Evolutionary conservation across 371 early-diverging fungal genomes (phyloP), one percentile per base, ranked within the genome.

Genomic region (Circinella umbellata): DNA sequence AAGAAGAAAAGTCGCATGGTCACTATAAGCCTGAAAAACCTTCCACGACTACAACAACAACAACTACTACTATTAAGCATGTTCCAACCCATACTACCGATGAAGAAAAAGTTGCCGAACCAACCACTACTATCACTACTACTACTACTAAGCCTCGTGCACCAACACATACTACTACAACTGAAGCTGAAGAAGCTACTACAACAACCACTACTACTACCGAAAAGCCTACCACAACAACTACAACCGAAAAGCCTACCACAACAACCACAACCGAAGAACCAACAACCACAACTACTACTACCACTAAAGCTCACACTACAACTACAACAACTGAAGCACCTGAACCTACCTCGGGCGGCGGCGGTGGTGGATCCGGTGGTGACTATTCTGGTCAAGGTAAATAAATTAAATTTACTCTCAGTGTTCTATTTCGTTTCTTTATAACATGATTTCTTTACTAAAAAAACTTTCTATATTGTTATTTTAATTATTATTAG

Each of bases 51-150:
- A 51, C 66, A 14, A 67, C 61, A n/a, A 63, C 51, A 80, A 85
- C 62, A 37, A 37, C 68, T 71, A 64, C 38, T 72, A 76, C 62
- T 37, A 70, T 8, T 80, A 82, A 13, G 78, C 80, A 27, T 27
- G 27, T 27, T 27, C 27, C 27, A 27, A 27, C 27, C 27, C 27
- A 27, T 27, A 27, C 27, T 27, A 27, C 27, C 2, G 27, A 27
- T 27, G 27, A 27, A 27, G 27, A 27, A 27, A 27, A 27, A 27
- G 27, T 27, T 1, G 27, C 46, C 84, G 85, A 80, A 18, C 63
- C 72, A 57, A 72, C 77, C 54, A 76, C 61, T 46, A 75, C 77
- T n/a, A n/a, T n/a, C 15, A 27, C 3, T 11, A 42, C 42, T 9
- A 42, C 42, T 42, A 42, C 42, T 11, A 42, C 42, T 9, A 42